Base-by-base conservation (phyloP, 176 grass and related monocot genomes). In the Canna indica region DNA sequence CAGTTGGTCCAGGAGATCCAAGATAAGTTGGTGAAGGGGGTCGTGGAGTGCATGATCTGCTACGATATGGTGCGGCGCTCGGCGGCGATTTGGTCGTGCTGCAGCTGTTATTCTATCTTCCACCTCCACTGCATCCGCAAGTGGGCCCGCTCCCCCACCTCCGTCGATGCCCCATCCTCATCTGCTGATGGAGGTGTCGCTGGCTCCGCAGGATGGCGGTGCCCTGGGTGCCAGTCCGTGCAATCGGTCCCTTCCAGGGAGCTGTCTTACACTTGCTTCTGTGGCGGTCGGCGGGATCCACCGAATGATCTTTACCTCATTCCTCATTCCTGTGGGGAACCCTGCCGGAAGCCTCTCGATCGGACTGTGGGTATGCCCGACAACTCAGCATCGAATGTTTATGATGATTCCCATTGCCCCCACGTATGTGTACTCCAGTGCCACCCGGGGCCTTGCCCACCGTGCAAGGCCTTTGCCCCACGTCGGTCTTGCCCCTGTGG, bases 1-100 rank as follows among this genome's bases (percentile, higher is more conserved):
- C 93, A 90, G 86, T 82, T 97, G 79, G 88, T 92, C 52, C 93
- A 97, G 79, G 93, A 97, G 84, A 97, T 97, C 82, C 82, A 92
- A 59, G 88, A 90, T 50, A 97, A 92, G 81, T 82, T 97, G 16
- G 52, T 86, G 32, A 77, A 81, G 1, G 88, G 93, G 11, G 72
- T 72, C 6, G 93, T 97, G 52, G 93, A 97, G 80, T 97, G 94
- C 80, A 97, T 97, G 94, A 97, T 97, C 65, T 97, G 94, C 86
- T 97, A 97, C 78, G 94, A 97, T 78, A 90, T 93, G 89, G 94
- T 97, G 68, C 84, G 86, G 25, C 64, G 94, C 0, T 83, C 94
- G 9, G 94, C 94, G 0, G 75, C 86, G 59, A 67, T 93, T 22
- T 97, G 94, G 94, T 97, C 94, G 42, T 97, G 94, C 64, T 79